These are phyloP conservation scores for Pulveroboletus frians DNA, from an alignment of 768 basidiomycete species.

Conservation along the genomic window DNA sequence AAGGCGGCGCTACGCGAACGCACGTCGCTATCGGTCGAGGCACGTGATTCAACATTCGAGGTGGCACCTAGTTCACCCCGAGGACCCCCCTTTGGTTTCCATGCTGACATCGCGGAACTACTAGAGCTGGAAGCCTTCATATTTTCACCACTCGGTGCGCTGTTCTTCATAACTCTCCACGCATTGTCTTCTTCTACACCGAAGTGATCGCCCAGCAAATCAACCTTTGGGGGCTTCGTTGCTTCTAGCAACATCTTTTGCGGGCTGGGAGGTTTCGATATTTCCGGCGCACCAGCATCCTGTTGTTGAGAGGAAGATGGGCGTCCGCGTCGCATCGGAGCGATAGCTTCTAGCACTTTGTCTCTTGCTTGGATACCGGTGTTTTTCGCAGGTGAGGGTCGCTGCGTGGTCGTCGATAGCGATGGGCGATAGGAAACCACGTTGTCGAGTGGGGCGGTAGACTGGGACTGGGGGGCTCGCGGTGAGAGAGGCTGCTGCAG, in stretches of 20 bases:
- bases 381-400: conserved; percentile 24
- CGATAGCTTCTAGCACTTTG: conserved; percentile 73
- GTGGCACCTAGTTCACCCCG: conserved; percentile 30
- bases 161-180: conserved; percentile 40
- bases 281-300: conserved; percentile 32
- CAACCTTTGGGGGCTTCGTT: conserved; percentile 16
- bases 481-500: conserved; percentile 44
- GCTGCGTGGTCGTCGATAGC: conserved; percentile 14
- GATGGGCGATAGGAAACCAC: conserved; percentile 37
- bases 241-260: conserved; percentile 11
- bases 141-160: conserved; percentile 10
- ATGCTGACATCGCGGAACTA: conserved; percentile 16
- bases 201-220: conserved; percentile 37
- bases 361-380: conserved; percentile 68
- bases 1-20: conserved; percentile 38
- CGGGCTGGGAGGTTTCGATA: conserved; percentile 23
- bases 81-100: conserved; percentile 26
- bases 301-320: conserved; percentile 40
- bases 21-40: conserved; percentile 19
- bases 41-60: conserved; percentile 36
- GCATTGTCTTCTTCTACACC: conserved; percentile 41
- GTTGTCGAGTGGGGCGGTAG: conserved; percentile 31
- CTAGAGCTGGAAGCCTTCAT: conserved; percentile 25
- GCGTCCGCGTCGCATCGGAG: conserved; percentile 71
- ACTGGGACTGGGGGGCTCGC: conserved; percentile 30